Percentiles rank a stretch among this genome's conserved stretches.
Evolutionary conservation across 352 stramenopile genomes (phyloP).

Genomic region (Phytophthora agathidicida): DNA sequence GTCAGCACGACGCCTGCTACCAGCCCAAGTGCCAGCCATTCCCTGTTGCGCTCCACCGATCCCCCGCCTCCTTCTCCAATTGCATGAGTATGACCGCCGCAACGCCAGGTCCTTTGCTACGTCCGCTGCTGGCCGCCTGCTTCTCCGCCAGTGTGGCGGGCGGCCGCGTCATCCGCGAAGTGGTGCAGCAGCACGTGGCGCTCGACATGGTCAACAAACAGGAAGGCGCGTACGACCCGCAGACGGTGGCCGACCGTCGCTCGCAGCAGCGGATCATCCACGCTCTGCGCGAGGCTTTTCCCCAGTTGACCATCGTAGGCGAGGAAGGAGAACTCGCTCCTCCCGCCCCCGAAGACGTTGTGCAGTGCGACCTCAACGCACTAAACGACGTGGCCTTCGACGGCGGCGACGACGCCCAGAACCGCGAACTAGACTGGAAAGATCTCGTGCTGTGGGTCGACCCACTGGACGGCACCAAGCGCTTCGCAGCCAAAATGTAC

Average conservation of each 20-base stretch:
- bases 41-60: constrained; percentile 3
- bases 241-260: constrained; percentile 77
- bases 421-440: constrained; percentile 39
- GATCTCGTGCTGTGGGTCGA: constrained; percentile 83
- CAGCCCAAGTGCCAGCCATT: constrained; percentile 33
- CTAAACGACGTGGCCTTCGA: constrained; percentile 25
- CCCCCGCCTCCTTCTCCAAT: not conserved
- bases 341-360: constrained; percentile 49
- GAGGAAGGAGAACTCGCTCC: constrained; percentile 72
- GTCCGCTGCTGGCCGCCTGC: constrained; percentile 60
- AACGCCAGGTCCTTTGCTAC: constrained; percentile 30
- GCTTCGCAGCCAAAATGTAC: constrained; percentile 73
- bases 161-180: constrained; percentile 72
- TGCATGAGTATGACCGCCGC: constrained; percentile 18
- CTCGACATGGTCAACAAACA: constrained; percentile 82
- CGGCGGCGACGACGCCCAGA: constrained; percentile 24
- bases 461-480: constrained; percentile 80
- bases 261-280: constrained; percentile 76
- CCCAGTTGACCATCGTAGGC: constrained; percentile 47
- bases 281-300: constrained; percentile 62
- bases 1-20: too few relatives aligned
- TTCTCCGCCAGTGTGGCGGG: constrained; percentile 58
- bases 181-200: constrained; percentile 54
- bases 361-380: constrained; percentile 48
- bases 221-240: constrained; percentile 74